phyloP scores from a whole-genome alignment of 1,139 yeast genomes.

The Hansenula anomala region DNA sequence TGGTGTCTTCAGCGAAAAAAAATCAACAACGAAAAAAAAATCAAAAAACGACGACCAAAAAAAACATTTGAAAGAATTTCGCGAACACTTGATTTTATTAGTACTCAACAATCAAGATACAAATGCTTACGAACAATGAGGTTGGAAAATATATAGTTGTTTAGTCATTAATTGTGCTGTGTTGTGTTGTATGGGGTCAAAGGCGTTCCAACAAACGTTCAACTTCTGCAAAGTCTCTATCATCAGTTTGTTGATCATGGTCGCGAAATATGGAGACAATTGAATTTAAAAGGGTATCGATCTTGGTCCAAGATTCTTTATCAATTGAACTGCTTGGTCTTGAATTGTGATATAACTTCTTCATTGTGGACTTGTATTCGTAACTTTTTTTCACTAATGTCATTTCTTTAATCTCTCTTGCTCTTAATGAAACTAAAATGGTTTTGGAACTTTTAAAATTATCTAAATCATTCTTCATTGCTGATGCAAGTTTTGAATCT shows the following conservation, averaged over 20 bases:
- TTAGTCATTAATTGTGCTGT: too few relatives aligned
- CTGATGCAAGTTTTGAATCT: conserved; percentile 43
- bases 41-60: too few relatives aligned
- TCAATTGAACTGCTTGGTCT: conserved; percentile 5
- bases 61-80: too few relatives aligned
- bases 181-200: not conserved
- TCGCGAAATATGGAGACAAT: not conserved
- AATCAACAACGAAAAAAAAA: too few relatives aligned
- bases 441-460: conserved; percentile 22
- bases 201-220: not conserved
- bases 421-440: conserved; percentile 42
- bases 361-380: conserved; percentile 5
- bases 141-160: too few relatives aligned
- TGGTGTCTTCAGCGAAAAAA: too few relatives aligned
- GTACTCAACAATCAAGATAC: too few relatives aligned
- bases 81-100: too few relatives aligned
- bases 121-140: too few relatives aligned
- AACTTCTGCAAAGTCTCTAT: conserved; percentile 1
- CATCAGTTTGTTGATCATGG: not conserved
- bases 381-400: conserved; percentile 31
- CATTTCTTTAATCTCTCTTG: conserved; percentile 52
- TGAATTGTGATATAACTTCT: conserved; percentile 7
- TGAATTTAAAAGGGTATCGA: not conserved
- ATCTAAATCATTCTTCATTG: conserved; percentile 54
- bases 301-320: not conserved